Evolutionary conservation across 371 early-diverging fungal genomes (phyloP), one percentile per base, ranked within the genome.

Genomic region (Haplosporangium sp.): DNA sequence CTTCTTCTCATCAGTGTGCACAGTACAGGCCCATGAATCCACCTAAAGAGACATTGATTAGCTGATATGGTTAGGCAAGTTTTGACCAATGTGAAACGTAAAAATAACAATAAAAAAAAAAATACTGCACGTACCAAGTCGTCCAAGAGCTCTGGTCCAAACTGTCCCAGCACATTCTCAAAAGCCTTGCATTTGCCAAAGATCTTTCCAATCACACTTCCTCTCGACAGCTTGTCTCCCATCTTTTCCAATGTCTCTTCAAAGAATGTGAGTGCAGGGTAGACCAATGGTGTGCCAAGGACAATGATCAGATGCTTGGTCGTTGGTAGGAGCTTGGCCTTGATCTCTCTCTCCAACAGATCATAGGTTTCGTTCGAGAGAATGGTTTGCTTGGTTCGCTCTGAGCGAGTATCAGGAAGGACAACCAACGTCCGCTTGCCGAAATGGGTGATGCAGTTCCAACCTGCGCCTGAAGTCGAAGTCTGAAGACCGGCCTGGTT

Each of bases 141-240:
- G 80, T 93, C 94, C 41, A 92, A 77, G 36, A 96, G 80, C 67
- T 94, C 94, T 13, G 94, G 94, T 42, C 95, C 95, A 81, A 91
- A 89, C 50, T 88, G 86, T 38, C 89, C 86, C 14, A 92, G 73
- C n/a, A 87, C 74, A 66, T 88, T 85, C 11, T 87, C 68, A 51
- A 79, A 72, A 18, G 79, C 79, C 60, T 72, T 72, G 62, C 61
- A 64, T 55, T 79, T 79, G 37, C 79, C 79, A 65, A 79, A 79
- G 69, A 79, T 65, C 59, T 79, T 79, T 52, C 79, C 79, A n/a
- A 79, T 47, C 12, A 79, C 50, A 14, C 69, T 62, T 38, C 65
- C 73, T 36, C 73, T 64, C 6, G 79, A 64, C 21, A 79, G 52
- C 47, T 64, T 65, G 29, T 68, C 79, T 18, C 72, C 69, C 60